Conservation (phyloP, 768 basidiomycete species). For the Auricularia cornea region DNA sequence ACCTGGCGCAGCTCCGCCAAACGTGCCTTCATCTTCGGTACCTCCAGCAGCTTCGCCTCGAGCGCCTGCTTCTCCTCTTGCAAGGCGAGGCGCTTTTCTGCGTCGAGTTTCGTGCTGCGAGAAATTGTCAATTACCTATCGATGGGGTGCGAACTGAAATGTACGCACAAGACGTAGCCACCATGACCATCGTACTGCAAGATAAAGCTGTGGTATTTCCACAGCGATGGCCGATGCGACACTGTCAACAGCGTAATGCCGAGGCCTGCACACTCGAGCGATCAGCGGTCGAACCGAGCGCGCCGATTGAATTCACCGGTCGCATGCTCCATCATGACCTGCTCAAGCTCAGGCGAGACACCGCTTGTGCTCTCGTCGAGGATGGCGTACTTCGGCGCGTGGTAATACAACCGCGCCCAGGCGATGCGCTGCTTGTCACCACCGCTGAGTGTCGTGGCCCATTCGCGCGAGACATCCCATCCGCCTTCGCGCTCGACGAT, state of each 20-base stretch:
- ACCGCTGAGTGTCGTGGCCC: constrained; percentile 88
- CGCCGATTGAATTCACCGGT: constrained; percentile 28
- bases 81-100: constrained; percentile 78
- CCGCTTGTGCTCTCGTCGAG: constrained; percentile 94
- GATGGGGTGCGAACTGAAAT: neutral
- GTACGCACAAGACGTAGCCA: constrained; percentile 84
- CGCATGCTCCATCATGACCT: constrained; percentile 90
- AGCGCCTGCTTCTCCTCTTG: constrained; percentile 92
- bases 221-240: constrained; percentile 88
- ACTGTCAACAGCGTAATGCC: constrained; percentile 92
- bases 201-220: constrained; percentile 86
- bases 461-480: constrained; percentile 83
- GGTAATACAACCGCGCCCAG: constrained; percentile 95
- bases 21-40: constrained; percentile 76
- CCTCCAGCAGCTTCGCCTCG: constrained; percentile 77
- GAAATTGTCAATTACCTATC: constrained; percentile 1
- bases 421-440: constrained; percentile 97
- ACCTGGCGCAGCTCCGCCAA: constrained; percentile 56
- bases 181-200: constrained; percentile 92
- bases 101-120: constrained; percentile 75
- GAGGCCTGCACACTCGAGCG: constrained; percentile 30
- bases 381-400: constrained; percentile 93
- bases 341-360: constrained; percentile 88
- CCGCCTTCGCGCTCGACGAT: constrained; percentile 95
- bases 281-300: neutral